Base-by-base conservation (phyloP, 179 eudicot genomes). In the Carnegiea gigantea region DNA sequence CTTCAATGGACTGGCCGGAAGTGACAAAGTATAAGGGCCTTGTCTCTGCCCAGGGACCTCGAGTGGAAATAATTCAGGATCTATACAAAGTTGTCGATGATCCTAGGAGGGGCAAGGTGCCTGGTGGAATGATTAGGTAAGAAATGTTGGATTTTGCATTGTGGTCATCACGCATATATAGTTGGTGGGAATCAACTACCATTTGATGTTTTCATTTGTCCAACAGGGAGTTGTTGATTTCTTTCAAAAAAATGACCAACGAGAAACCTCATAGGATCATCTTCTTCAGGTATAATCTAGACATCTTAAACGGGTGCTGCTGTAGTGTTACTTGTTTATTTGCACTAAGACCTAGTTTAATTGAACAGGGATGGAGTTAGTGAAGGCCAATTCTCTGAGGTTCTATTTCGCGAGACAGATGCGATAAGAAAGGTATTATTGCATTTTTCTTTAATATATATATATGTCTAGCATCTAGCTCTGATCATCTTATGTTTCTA, bases 1-100 rank as follows among this genome's bases (percentile, higher is more conserved):
- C 98, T 33, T 95, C 99, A 36, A 94, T 92, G 98, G 99, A 94
- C 78, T 95, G 99, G 99, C 99, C 98, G 0, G 82, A 86, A 24
- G 89, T 91, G 9, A 90, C 95, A 0, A 93, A 84, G 78, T 94
- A 91, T 81, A 85, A 89, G 80, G 95, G 87, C 8, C 73, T 93
- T 18, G 92, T 92, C 59, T 89, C 91, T 84, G 92, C 97, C 15
- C 98, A 95, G 81, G 80, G 82, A 12, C 98, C 88, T 36, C 75
- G 95, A 44, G 87, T 89, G 18, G 98, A 95, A 44, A 94, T 94
- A 0, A 94, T 95, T 26, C 86, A 77, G 68, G 98, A 94, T 79
- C 90, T 94, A 0, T 90, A 91, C 71, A 92, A 79, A 40, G 30
- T 70, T n/a, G 80, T 30, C 48, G 79, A 80, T 78, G 90, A 92